phyloP scores from a whole-genome alignment of 1,139 yeast genomes.

The Pichia sp. region DNA sequence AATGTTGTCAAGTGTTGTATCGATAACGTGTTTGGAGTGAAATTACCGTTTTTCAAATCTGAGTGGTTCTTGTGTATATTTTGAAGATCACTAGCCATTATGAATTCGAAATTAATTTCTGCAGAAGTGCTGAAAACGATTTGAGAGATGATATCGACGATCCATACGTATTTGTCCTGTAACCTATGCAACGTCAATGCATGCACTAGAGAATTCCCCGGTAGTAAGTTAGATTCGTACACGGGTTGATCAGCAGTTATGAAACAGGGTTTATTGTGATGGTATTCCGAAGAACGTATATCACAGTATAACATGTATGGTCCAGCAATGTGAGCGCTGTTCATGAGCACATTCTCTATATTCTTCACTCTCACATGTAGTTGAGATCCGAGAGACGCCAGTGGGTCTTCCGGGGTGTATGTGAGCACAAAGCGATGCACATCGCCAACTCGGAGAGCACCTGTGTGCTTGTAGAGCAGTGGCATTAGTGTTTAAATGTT shows the following conservation, averaged over 20 bases:
- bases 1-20: conserved; percentile 54
- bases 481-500: no score
- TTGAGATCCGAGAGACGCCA: conserved; percentile 10
- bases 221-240: conserved; percentile 47
- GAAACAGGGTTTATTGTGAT: conserved; percentile 45
- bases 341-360: conserved; percentile 60
- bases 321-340: conserved; percentile 88
- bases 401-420: conserved; percentile 20
- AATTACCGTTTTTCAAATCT: conserved; percentile 24
- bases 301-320: conserved; percentile 88
- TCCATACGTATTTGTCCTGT: conserved; percentile 56
- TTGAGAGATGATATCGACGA: conserved; percentile 80
- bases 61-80: conserved; percentile 33
- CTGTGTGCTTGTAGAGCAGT: conserved; percentile 20
- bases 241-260: conserved; percentile 56
- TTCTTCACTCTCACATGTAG: conserved; percentile 68
- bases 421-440: conserved; percentile 36
- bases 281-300: conserved; percentile 58
- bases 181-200: conserved; percentile 45
- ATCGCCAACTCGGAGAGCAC: conserved; percentile 49
- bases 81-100: conserved; percentile 46
- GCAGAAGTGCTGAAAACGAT: conserved; percentile 69
- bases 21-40: conserved; percentile 16
- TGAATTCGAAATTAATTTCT: conserved; percentile 61
- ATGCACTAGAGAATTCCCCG: conserved; percentile 44